Percentiles rank a stretch among this genome's conserved stretches.
Evolutionary conservation across 306 rosid species (phyloP).

Genomic region (Quercus cerris): DNA sequence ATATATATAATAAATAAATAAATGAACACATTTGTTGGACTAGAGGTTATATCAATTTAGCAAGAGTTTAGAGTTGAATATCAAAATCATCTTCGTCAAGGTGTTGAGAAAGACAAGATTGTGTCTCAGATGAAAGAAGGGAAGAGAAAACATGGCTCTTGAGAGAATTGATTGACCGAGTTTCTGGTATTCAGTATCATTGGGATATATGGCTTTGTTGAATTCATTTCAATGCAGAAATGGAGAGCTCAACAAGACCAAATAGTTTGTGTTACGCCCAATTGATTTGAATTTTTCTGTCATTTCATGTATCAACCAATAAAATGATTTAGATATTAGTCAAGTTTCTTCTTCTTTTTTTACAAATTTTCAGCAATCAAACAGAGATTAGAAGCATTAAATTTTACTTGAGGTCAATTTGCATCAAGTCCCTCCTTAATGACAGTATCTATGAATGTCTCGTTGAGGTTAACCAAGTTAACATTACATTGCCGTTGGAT

Average conservation of each 20-base stretch:
- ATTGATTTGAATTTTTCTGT: background rate
- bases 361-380: background rate
- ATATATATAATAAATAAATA: too few relatives aligned
- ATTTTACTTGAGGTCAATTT: background rate
- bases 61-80: background rate
- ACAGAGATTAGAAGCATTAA: background rate
- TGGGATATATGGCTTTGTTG: background rate
- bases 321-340: background rate
- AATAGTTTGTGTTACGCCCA: background rate
- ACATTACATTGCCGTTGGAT: conserved; percentile 1
- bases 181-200: background rate
- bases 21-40: background rate
- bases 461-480: background rate
- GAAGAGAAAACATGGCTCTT: background rate
- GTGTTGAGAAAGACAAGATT: background rate
- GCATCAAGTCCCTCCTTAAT: background rate
- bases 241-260: background rate
- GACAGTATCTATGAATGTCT: background rate
- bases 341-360: background rate
- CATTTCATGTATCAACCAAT: background rate
- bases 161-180: background rate
- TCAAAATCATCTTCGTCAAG: background rate
- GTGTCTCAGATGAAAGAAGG: background rate
- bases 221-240: background rate
- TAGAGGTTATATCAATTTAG: background rate